Percentiles rank a stretch among this genome's conserved stretches.
Conservation (phyloP, 805 yeast genomes). For the Danielia oregonensis region DNA sequence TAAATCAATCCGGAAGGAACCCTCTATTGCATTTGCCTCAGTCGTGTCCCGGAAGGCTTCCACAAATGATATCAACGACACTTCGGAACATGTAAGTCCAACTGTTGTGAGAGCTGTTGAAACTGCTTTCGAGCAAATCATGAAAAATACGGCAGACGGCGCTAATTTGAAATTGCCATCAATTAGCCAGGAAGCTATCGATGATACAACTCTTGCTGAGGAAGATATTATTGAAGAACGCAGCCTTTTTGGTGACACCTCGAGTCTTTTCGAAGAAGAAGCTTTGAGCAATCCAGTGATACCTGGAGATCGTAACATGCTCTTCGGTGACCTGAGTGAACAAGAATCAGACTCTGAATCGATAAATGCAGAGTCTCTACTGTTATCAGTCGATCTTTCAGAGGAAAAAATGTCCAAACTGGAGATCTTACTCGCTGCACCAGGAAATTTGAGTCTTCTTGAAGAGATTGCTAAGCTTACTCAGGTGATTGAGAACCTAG, state of each 20-base stretch:
- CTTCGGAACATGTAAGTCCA: conserved; percentile 31
- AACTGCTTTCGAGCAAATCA: conserved; percentile 61
- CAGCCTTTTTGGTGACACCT: not conserved
- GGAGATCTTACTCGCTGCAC: conserved; percentile 55
- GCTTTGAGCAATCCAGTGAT: not conserved
- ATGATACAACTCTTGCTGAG: conserved; percentile 6
- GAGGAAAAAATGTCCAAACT: conserved; percentile 16
- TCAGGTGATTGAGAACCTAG: conserved; percentile 53
- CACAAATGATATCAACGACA: not conserved
- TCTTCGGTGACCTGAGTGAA: conserved; percentile 36
- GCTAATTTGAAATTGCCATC: not conserved
- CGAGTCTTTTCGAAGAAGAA: not conserved
- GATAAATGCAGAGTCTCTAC: conserved; percentile 17
- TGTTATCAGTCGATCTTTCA: conserved; percentile 3
- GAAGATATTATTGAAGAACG: conserved; percentile 21
- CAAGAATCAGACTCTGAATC: conserved; percentile 33
- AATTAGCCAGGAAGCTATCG: not conserved
- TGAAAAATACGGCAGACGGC: conserved; percentile 23
- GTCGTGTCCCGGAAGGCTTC: not conserved
- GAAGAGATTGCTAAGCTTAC: conserved; percentile 63
- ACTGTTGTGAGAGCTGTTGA: conserved; percentile 59
- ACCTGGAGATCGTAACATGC: conserved; percentile 16
- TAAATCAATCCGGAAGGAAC: not conserved
- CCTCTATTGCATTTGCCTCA: conserved; percentile 1
- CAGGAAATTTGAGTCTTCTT: conserved; percentile 61